phyloP scores from a whole-genome alignment of 441 rosid genomes.

The Gossypium trilobum region DNA sequence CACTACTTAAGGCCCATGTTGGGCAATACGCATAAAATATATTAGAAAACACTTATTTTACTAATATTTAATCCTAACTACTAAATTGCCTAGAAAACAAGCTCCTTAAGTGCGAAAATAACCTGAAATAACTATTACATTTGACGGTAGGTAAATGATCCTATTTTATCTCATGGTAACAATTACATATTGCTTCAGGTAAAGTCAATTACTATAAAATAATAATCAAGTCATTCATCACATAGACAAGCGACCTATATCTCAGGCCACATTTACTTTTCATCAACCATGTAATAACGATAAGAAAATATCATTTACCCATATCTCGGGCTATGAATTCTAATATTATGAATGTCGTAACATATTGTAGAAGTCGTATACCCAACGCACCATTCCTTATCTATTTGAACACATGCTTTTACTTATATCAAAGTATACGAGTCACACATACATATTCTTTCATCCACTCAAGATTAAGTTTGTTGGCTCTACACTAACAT shows the following conservation, averaged over 20 bases:
- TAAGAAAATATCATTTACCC: neutral
- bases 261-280: neutral
- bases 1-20: neutral
- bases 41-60: too few relatives aligned
- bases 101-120: neutral
- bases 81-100: neutral
- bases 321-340: neutral
- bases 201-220: neutral
- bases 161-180: neutral
- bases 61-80: neutral
- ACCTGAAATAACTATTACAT: neutral
- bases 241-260: neutral
- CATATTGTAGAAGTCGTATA: neutral
- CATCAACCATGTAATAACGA: neutral
- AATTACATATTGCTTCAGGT: neutral
- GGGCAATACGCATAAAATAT: too few relatives aligned
- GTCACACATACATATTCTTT: neutral
- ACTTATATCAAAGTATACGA: neutral
- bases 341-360: neutral
- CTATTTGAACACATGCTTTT: neutral
- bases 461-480: neutral
- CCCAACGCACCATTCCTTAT: neutral
- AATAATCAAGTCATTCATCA: neutral
- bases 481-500: neutral
- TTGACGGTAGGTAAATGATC: neutral